phyloP scores from a whole-genome alignment of 2,329 filamentous ascomycete species.

The Dendrostoma leiphaemia region DNA sequence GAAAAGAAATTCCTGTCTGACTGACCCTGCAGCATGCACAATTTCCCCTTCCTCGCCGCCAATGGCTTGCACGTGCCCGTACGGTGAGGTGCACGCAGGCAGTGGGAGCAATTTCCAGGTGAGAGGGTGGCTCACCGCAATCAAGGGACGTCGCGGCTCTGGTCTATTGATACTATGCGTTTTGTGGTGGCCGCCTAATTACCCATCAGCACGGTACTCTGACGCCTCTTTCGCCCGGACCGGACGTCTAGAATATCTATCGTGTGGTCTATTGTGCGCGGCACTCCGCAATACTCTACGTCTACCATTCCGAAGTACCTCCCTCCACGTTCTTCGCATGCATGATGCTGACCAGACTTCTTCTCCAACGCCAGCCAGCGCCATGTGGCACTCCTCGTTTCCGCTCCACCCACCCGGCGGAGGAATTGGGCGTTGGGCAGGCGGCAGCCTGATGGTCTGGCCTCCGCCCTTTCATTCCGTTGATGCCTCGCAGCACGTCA shows the following conservation, averaged over 20 bases:
- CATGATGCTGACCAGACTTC: too few species aligned
- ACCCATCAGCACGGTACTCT: too few species aligned
- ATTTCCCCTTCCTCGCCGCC: too few species aligned
- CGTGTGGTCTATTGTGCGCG: not conserved
- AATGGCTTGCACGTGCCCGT: not conserved
- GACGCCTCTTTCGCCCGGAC: not conserved
- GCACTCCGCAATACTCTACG: not conserved
- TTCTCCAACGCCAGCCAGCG: not conserved
- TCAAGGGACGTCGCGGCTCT: too few species aligned
- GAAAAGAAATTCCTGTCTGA: too few species aligned
- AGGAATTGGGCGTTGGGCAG: not conserved
- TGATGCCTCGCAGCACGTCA: too few species aligned
- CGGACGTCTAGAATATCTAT: not conserved
- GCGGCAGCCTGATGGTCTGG: not conserved
- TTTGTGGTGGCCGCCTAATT: too few species aligned
- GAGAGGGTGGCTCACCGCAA: too few species aligned
- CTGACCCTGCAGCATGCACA: too few species aligned
- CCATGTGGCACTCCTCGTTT: not conserved
- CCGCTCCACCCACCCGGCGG: slow-evolving; percentile 4
- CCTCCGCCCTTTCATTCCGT: too few species aligned
- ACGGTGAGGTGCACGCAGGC: not conserved
- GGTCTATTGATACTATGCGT: not conserved
- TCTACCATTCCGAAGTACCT: not conserved
- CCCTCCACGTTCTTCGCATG: too few species aligned
- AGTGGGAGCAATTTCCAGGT: too few species aligned